phyloP scores from a whole-genome alignment of 768 basidiomycete genomes.

The Hortiboletus flavorubellus region DNA sequence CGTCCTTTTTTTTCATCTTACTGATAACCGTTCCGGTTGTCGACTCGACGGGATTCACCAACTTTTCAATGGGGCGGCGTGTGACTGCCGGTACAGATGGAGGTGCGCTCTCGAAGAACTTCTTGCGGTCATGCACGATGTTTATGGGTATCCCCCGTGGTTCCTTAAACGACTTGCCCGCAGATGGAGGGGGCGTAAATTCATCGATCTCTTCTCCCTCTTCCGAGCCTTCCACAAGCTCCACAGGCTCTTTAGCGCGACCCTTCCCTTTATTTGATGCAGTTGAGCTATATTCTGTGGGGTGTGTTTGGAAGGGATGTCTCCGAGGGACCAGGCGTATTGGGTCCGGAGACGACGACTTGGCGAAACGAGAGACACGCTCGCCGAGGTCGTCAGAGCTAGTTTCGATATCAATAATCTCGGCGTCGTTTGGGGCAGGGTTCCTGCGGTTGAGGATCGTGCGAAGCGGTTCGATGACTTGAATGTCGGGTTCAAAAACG shows the following conservation, averaged over 20 bases:
- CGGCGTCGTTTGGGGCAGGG: constrained; percentile 10
- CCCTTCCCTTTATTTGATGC: constrained; percentile 23
- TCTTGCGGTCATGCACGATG: constrained; percentile 12
- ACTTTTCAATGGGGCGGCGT: neutral
- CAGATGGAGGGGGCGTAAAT: constrained; percentile 7
- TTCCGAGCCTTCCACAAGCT: constrained; percentile 22
- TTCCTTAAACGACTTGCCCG: neutral
- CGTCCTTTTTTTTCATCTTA: constrained; percentile 26
- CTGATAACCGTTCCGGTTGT: neutral
- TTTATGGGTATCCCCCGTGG: constrained; percentile 16
- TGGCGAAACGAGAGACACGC: constrained; percentile 11
- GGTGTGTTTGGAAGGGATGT: constrained; percentile 26
- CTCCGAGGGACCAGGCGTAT: neutral
- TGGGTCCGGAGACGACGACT: constrained; percentile 27
- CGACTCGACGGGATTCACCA: constrained; percentile 6
- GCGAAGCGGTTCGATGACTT: constrained; percentile 9
- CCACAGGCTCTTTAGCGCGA: constrained; percentile 10
- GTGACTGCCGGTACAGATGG: constrained; percentile 4
- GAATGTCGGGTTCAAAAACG: constrained; percentile 23
- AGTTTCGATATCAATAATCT: constrained; percentile 19
- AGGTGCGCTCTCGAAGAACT: constrained; percentile 6
- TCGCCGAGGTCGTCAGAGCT: constrained; percentile 24
- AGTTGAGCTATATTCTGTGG: constrained; percentile 1
- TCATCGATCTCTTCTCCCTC: constrained; percentile 23
- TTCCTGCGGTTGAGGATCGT: neutral